Conservation (phyloP, 768 basidiomycete genomes). For the Gloeostereum incarnatum region DNA sequence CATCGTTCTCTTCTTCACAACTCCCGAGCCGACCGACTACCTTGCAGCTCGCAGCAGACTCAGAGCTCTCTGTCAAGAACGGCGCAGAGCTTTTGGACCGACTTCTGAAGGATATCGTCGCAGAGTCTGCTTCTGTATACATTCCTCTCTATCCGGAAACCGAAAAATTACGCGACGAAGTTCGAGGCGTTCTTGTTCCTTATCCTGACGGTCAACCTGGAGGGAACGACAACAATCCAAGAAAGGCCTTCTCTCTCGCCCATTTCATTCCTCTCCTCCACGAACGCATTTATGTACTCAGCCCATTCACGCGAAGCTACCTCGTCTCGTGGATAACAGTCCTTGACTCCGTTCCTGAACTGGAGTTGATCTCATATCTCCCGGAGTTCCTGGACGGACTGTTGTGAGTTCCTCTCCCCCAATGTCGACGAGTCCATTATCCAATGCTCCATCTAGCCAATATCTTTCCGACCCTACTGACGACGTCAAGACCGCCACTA, state of each 20-base stretch:
- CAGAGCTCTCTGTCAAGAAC: slow-evolving; percentile 94
- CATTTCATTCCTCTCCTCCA: slow-evolving; percentile 91
- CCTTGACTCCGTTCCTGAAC: slow-evolving; percentile 91
- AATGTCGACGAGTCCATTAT: slow-evolving; percentile 7
- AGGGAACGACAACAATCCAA: slow-evolving; percentile 29
- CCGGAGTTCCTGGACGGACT: slow-evolving; percentile 94
- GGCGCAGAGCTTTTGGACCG: slow-evolving; percentile 95
- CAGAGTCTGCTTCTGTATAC: slow-evolving; percentile 92
- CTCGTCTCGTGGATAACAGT: slow-evolving; percentile 97
- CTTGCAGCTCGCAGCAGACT: slow-evolving; percentile 85
- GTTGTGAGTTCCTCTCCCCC: slow-evolving; percentile 43
- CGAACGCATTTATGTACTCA: slow-evolving; percentile 91
- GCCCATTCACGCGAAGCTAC: slow-evolving; percentile 91
- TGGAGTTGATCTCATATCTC: slow-evolving; percentile 90
- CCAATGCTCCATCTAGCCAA: slow-evolving; percentile 45
- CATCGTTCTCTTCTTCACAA: slow-evolving; percentile 7
- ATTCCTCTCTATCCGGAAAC: slow-evolving; percentile 83
- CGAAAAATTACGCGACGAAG: slow-evolving; percentile 52
- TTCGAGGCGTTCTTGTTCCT: slow-evolving; percentile 54
- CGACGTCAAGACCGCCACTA: slow-evolving; percentile 87
- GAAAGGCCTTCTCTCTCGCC: slow-evolving; percentile 87
- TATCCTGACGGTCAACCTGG: slow-evolving; percentile 43
- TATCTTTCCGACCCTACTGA: slow-evolving; percentile 94
- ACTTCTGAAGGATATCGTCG: slow-evolving; percentile 95
- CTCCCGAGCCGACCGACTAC: too few relatives aligned